Percentiles rank a stretch among this genome's conserved stretches.
Evolutionary conservation across 441 rosid genomes (phyloP).

Genomic region (Adansonia rubrostipa): DNA sequence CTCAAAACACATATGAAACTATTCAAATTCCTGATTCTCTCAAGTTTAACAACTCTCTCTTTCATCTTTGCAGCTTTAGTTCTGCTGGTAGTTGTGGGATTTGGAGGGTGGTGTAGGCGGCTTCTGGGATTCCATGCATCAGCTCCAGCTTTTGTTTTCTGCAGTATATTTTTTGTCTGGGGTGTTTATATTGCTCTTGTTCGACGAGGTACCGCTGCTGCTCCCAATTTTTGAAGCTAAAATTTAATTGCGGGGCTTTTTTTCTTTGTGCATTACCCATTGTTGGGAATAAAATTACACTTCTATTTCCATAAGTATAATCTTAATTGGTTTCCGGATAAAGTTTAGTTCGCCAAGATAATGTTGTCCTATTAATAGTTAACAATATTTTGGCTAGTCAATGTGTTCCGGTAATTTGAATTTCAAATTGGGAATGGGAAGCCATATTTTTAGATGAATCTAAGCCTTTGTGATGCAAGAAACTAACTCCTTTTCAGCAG

Average conservation of each 20-base stretch:
- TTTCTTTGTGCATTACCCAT: background rate
- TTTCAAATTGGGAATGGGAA: background rate
- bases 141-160: slow-evolving; percentile 61
- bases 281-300: background rate
- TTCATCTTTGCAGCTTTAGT: slow-evolving; percentile 37
- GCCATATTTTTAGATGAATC: background rate
- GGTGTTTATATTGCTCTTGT: slow-evolving; percentile 41
- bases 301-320: background rate
- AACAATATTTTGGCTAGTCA: background rate
- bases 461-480: background rate
- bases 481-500: background rate
- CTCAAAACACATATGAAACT: background rate
- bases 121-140: slow-evolving; percentile 51
- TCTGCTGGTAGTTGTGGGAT: slow-evolving; percentile 39
- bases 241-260: background rate
- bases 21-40: background rate
- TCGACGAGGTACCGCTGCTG: slow-evolving; percentile 46
- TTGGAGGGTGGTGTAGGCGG: slow-evolving; percentile 50
- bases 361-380: background rate
- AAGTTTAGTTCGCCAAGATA: background rate
- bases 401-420: background rate
- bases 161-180: slow-evolving; percentile 50
- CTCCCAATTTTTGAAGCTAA: background rate
- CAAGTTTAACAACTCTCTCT: background rate
- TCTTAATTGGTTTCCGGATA: background rate